Evolutionary conservation across 768 basidiomycete species (phyloP).

Genomic region (Boletellus ananas): DNA sequence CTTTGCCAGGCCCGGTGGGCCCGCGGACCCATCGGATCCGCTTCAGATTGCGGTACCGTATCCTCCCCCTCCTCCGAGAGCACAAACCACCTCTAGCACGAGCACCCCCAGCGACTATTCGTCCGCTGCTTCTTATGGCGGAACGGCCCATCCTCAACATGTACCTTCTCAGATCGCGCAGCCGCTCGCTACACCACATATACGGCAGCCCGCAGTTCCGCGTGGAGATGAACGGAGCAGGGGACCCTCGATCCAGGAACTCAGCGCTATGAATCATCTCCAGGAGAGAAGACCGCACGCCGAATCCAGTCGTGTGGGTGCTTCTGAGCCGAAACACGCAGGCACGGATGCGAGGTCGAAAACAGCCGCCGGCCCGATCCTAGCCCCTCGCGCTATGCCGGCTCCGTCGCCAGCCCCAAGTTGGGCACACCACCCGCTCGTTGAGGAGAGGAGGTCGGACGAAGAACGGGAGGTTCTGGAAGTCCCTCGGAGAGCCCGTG

Average conservation of each 20-base stretch:
- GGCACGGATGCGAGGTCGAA: conserved; percentile 22
- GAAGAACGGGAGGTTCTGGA: conserved; percentile 23
- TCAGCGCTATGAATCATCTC: conserved; percentile 7
- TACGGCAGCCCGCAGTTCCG: conserved; percentile 20
- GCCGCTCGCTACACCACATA: conserved; percentile 17
- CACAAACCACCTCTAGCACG: conserved; percentile 2
- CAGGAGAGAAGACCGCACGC: conserved; percentile 11
- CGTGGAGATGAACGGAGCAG: conserved; percentile 21
- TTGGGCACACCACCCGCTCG: conserved; percentile 28
- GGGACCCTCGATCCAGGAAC: conserved; percentile 13
- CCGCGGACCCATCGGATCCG: conserved; percentile 17
- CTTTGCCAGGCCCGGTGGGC: conserved; percentile 35
- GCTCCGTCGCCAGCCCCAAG: conserved; percentile 24
- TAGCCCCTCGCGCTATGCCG: conserved; percentile 31
- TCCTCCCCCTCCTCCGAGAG: conserved; percentile 26
- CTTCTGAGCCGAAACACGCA: conserved; percentile 6
- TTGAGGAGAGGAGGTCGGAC: conserved; percentile 30
- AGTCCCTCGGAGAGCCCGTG: conserved; percentile 5
- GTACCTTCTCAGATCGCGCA: conserved; percentile 13
- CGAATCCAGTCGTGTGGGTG: conserved; percentile 11
- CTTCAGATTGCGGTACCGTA: conserved; percentile 23
- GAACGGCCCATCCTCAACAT: conserved; percentile 14
- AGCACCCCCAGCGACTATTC: conserved; percentile 14
- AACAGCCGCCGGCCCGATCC: conserved; percentile 32
- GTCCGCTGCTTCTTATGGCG: conserved; percentile 3